Evolutionary conservation across 768 basidiomycete genomes (phyloP), one percentile per base, ranked within the genome.

Genomic region (Russula sp.): DNA sequence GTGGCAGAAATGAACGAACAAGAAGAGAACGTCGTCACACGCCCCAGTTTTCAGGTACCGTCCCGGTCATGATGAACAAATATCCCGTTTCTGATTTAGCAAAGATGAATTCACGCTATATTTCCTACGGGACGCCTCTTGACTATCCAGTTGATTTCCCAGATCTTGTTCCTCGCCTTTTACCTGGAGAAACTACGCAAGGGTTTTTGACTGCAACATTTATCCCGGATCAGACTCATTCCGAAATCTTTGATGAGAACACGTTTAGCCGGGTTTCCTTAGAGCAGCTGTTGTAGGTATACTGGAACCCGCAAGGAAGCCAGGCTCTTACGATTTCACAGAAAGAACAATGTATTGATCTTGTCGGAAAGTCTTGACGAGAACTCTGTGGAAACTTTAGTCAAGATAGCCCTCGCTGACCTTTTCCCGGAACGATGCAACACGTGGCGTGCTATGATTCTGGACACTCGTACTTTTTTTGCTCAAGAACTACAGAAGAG

Each of bases 21-120:
- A 64, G 82, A 82, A 57, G 84, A 84, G 66, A 74, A 75, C 5
- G 81, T 82, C 2, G 69, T 71, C 1, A 68, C 73, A 8, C 74
- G 75, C 16, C 71, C 73, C 4, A 83, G 83, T 0, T 37, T 37
- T 10, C 35, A 37, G 35, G 35, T 37, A 37, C 35, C 9, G 9
- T 37, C 35, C 35, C 35, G 7, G 35, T 10, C 35, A 8, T 8
- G 6, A 8, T 37, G 4, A 37, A 8, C 35, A 37, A 8, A 37
- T 10, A 8, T 8, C 10, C 35, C 4, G 7, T 4, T 18, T 20
- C 60, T 61, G 37, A 55, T 31, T 1, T n/a, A 9, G 40, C 13
- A 6, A 31, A 63, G 62, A 53, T 58, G 49, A 35, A 63, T 32
- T 53, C 39, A 1, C 18, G 27, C 13, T 27, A 37, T 10, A 39